These are phyloP conservation scores for Boletales sp. DNA, from an alignment of 768 basidiomycete genomes.

Conservation along the genomic window DNA sequence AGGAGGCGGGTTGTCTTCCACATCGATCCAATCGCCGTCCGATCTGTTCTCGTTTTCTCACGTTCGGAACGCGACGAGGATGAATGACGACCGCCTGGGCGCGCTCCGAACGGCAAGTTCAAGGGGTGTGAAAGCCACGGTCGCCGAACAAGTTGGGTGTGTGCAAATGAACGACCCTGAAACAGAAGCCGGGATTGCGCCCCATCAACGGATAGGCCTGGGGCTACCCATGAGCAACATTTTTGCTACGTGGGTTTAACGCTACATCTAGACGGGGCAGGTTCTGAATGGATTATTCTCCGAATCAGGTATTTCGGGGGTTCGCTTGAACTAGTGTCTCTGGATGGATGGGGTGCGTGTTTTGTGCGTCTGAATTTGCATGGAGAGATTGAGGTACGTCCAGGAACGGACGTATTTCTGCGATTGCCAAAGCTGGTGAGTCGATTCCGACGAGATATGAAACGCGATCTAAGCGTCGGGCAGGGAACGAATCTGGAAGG, in stretches of 20 bases:
- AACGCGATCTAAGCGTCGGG: background rate
- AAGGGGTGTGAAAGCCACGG: slow-evolving; percentile 69
- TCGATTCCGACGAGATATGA: background rate
- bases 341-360: slow-evolving; percentile 79
- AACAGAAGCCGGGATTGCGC: slow-evolving; percentile 42
- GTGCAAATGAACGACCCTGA: slow-evolving; percentile 42
- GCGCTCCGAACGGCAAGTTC: slow-evolving; percentile 63
- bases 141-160: slow-evolving; percentile 68
- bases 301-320: slow-evolving; percentile 78
- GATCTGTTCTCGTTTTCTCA: slow-evolving; percentile 92
- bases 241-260: slow-evolving; percentile 63
- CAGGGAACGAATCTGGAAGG: slow-evolving; percentile 86
- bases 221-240: slow-evolving; percentile 90
- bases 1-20: slow-evolving; percentile 70
- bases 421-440: slow-evolving; percentile 74
- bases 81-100: slow-evolving; percentile 64
- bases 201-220: slow-evolving; percentile 70
- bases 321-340: slow-evolving; percentile 68
- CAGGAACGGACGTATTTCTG: slow-evolving; percentile 81
- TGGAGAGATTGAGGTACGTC: slow-evolving; percentile 4
- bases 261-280: background rate
- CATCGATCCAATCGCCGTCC: slow-evolving; percentile 56
- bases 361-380: background rate
- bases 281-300: background rate
- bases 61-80: slow-evolving; percentile 65